phyloP scores from a whole-genome alignment of 805 yeast species.

The Starmerella kuoi region DNA sequence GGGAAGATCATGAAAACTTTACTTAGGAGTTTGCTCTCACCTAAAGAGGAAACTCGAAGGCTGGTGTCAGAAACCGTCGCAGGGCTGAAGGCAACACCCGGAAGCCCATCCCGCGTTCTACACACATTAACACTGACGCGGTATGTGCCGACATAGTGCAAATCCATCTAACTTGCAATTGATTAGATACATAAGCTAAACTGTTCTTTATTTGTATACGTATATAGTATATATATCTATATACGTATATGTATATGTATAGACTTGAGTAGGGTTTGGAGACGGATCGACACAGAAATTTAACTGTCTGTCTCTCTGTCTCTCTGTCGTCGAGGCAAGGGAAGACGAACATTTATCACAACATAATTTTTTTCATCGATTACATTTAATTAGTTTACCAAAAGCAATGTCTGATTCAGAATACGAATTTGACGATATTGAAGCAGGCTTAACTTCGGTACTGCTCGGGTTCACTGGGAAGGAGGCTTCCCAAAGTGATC shows the following conservation, averaged over 20 bases:
- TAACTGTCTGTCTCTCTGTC: too few species aligned
- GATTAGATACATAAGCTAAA: too few species aligned
- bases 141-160: neutral
- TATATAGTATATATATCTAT: too few species aligned
- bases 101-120: slow-evolving; percentile 1
- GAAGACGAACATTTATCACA: too few species aligned
- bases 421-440: slow-evolving; percentile 19
- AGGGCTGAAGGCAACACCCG: neutral
- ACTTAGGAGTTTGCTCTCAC: neutral
- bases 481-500: slow-evolving; percentile 9
- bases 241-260: too few species aligned
- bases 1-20: neutral
- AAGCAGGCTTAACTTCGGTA: slow-evolving; percentile 25
- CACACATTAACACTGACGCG: slow-evolving; percentile 1
- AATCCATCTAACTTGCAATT: neutral
- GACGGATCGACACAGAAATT: too few species aligned
- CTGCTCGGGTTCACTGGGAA: slow-evolving; percentile 31
- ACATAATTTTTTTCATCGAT: too few species aligned
- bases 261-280: too few species aligned
- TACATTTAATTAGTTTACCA: too few species aligned
- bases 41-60: slow-evolving; percentile 1
- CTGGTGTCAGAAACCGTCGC: neutral
- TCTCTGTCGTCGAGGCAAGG: too few species aligned
- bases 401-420: slow-evolving; percentile 34
- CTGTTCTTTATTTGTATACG: too few species aligned